Conservation (phyloP, 2,329 filamentous ascomycete genomes). For the Cyanodermella asteris region DNA sequence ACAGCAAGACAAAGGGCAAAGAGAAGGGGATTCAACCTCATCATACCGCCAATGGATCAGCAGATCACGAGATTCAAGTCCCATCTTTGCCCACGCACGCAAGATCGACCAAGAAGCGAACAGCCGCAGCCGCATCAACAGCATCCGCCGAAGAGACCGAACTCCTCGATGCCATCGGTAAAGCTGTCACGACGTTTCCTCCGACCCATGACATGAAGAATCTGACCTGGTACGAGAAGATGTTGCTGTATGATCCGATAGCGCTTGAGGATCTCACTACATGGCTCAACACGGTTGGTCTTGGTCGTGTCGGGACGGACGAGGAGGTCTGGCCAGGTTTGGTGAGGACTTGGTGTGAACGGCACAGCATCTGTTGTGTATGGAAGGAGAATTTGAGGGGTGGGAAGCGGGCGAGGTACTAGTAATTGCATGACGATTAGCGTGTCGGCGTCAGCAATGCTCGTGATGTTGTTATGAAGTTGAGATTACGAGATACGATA, state of each 20-base stretch:
- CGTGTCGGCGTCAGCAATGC: too few relatives aligned
- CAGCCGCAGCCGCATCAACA: not conserved
- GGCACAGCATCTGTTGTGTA: constrained; percentile 64
- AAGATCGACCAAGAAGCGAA: constrained; percentile 4
- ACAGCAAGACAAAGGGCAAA: too few relatives aligned
- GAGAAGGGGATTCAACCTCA: too few relatives aligned
- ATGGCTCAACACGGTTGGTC: constrained; percentile 58
- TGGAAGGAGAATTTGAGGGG: constrained; percentile 30
- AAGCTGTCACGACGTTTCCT: constrained; percentile 23
- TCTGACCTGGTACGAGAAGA: constrained; percentile 72
- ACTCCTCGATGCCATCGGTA: constrained; percentile 26
- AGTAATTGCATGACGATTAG: too few relatives aligned
- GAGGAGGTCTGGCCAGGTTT: constrained; percentile 39
- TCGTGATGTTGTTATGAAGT: too few relatives aligned
- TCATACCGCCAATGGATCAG: too few relatives aligned
- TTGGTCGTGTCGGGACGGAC: constrained; percentile 41
- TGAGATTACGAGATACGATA: too few relatives aligned
- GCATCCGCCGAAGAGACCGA: not conserved
- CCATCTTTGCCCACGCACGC: not conserved
- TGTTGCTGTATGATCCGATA: constrained; percentile 81
- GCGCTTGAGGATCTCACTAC: constrained; percentile 62
- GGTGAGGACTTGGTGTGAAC: constrained; percentile 80
- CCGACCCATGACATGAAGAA: constrained; percentile 18
- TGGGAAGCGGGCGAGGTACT: constrained; percentile 5
- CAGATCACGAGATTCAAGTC: not conserved